Percentiles rank a stretch among this genome's conserved stretches.
These are phyloP conservation scores for Cucurbita pepo DNA, from an alignment of 306 rosid genomes.

Conservation along the genomic window DNA sequence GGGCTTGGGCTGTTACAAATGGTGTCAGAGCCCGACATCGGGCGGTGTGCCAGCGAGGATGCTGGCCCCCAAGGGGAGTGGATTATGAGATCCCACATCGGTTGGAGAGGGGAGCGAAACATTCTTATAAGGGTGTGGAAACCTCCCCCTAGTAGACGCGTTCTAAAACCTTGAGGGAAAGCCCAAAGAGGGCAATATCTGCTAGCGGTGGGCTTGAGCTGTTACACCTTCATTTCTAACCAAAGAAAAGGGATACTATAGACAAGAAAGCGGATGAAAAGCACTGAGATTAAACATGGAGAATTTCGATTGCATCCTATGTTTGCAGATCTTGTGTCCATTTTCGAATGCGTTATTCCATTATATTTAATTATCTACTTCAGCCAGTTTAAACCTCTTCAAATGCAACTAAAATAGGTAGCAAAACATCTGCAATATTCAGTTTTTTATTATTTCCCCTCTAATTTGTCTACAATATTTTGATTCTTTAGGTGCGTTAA, in stretches of 20 bases:
- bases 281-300: not conserved
- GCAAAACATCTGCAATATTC: not conserved
- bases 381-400: not conserved
- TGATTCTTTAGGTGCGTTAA: slow-evolving; percentile 66
- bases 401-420: not conserved
- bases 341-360: not conserved
- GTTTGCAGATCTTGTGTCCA: not conserved
- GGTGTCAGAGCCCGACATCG: no score
- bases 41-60: no score
- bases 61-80: no score
- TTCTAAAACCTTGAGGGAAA: no score
- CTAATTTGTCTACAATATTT: slow-evolving; percentile 8
- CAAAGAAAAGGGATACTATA: not conserved
- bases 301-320: not conserved
- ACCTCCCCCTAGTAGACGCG: no score
- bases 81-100: no score
- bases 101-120: no score
- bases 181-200: no score
- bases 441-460: slow-evolving; percentile 1
- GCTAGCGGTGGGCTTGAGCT: no score
- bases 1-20: no score
- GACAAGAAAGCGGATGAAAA: not conserved
- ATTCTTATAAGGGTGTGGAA: no score
- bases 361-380: not conserved
- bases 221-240: not conserved